Conservation (phyloP, 192 early-diverging fungal species). For the Helicostylum pulchrum region DNA sequence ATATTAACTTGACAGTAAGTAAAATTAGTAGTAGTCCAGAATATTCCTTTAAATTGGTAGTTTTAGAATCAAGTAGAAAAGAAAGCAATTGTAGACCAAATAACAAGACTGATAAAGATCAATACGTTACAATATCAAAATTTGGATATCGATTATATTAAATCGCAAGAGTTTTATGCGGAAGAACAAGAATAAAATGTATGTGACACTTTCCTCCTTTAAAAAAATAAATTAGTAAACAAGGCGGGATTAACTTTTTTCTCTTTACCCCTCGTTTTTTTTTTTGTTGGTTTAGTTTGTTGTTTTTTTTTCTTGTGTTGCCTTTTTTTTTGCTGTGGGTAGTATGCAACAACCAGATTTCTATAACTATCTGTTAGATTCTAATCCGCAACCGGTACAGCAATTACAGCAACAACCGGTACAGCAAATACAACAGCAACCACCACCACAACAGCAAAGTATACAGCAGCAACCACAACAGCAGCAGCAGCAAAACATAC, state of each 20-base stretch:
- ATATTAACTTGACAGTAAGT: conserved; percentile 8
- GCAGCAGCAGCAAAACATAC: no score
- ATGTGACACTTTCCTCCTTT: no score
- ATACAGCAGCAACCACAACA: no score
- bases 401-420: no score
- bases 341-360: conserved; percentile 8
- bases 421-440: no score
- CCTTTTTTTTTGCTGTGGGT: background rate
- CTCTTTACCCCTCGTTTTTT: background rate
- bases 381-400: background rate
- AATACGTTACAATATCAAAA: conserved; percentile 6
- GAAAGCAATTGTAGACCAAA: background rate
- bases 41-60: background rate
- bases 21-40: no score
- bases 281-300: background rate
- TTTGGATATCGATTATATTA: background rate
- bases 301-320: conserved; percentile 4
- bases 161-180: no score
- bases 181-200: background rate
- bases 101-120: background rate
- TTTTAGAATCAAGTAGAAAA: background rate
- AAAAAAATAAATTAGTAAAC: no score
- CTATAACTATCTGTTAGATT: conserved; percentile 1
- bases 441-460: no score
- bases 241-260: background rate